phyloP scores from a whole-genome alignment of 441 rosid genomes.

The Isatis lusitanica region DNA sequence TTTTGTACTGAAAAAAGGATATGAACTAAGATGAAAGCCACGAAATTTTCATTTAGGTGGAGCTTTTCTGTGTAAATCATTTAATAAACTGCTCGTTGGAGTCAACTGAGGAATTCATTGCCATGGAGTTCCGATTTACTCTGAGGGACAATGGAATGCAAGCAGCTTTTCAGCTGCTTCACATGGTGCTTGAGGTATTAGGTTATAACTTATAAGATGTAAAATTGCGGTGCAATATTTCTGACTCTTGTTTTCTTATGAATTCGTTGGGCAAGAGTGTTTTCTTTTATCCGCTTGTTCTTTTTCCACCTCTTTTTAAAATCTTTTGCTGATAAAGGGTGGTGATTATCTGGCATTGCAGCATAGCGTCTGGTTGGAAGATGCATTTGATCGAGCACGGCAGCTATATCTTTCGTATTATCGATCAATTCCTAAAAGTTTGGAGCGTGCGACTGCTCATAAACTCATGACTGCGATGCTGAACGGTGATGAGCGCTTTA shows the following conservation, averaged over 20 bases:
- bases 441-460: conserved; percentile 99
- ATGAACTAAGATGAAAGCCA: neutral
- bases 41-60: conserved; percentile 56
- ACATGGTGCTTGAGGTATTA: conserved; percentile 98
- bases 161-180: conserved; percentile 98
- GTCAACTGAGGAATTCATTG: conserved; percentile 97
- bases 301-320: neutral
- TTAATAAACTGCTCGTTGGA: conserved; percentile 98
- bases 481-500: conserved; percentile 95
- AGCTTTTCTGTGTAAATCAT: conserved; percentile 98
- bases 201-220: conserved; percentile 10
- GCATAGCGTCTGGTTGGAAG: conserved; percentile 99
- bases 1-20: neutral
- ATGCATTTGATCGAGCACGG: conserved; percentile 98
- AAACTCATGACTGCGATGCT: conserved; percentile 97
- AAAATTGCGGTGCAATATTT: conserved; percentile 3
- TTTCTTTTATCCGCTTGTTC: conserved; percentile 6
- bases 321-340: conserved; percentile 26
- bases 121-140: conserved; percentile 99
- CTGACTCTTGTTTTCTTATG: neutral
- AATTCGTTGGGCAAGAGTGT: neutral
- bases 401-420: conserved; percentile 91
- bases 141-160: conserved; percentile 96
- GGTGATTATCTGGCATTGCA: conserved; percentile 50
- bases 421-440: conserved; percentile 97